Evolutionary conservation across 2,329 filamentous ascomycete genomes (phyloP).

Genomic region (Emergomyces orientalis): DNA sequence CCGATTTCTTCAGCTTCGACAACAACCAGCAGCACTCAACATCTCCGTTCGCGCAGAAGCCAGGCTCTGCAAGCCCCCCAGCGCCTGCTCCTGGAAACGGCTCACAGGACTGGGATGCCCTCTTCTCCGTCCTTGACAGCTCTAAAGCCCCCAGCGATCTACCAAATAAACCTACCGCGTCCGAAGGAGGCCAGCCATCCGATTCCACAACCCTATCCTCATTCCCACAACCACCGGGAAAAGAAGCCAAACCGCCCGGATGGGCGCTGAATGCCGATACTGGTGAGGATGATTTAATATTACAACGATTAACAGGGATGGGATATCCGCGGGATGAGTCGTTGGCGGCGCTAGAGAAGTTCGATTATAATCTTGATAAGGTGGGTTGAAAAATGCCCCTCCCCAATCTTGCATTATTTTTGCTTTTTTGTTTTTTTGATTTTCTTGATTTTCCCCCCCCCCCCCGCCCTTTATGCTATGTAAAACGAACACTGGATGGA

Average conservation of each 20-base stretch:
- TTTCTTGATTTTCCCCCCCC: not conserved
- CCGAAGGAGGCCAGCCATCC: not conserved
- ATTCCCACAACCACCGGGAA: slow-evolving; percentile 19
- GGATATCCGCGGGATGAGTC: slow-evolving; percentile 69
- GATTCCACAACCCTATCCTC: not conserved
- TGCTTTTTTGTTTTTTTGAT: not conserved
- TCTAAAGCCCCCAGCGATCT: slow-evolving; percentile 19
- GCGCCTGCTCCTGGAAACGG: slow-evolving; percentile 33
- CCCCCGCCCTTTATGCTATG: not conserved
- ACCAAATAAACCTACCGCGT: not conserved
- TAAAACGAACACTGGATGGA: not conserved
- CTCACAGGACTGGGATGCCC: slow-evolving; percentile 83
- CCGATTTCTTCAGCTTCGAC: slow-evolving; percentile 35
- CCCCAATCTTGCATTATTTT: not conserved
- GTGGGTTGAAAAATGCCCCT: slow-evolving; percentile 44
- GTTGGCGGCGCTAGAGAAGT: slow-evolving; percentile 77
- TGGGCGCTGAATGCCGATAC: slow-evolving; percentile 63
- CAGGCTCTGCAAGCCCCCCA: slow-evolving; percentile 19
- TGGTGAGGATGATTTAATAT: slow-evolving; percentile 80
- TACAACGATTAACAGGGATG: slow-evolving; percentile 85
- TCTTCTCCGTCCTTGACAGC: slow-evolving; percentile 72
- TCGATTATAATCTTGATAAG: slow-evolving; percentile 91
- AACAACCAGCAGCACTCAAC: slow-evolving; percentile 16
- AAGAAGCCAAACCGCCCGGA: slow-evolving; percentile 39
- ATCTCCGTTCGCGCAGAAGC: slow-evolving; percentile 16